Conservation (phyloP, 202 grass and related monocot species). For the Elaeis oleifera region DNA sequence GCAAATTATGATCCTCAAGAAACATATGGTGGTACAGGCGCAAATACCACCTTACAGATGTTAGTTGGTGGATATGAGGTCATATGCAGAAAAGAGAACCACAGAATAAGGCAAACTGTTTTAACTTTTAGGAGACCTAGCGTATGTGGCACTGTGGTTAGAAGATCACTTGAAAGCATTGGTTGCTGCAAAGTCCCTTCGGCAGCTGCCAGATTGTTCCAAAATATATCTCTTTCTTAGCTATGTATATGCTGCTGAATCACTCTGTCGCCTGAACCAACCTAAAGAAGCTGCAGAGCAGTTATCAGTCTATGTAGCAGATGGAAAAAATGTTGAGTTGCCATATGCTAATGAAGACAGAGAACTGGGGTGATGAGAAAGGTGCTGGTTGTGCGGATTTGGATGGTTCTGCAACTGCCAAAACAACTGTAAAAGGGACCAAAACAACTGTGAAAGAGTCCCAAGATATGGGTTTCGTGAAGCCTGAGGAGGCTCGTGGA, state of each 20-base stretch:
- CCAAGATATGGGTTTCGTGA: slow-evolving; percentile 34
- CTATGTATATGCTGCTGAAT: slow-evolving; percentile 87
- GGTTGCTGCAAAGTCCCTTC: slow-evolving; percentile 47
- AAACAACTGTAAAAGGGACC: slow-evolving; percentile 9
- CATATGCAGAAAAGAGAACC: slow-evolving; percentile 67
- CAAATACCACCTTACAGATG: slow-evolving; percentile 61
- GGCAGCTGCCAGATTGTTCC: slow-evolving; percentile 62
- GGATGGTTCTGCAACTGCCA: slow-evolving; percentile 25
- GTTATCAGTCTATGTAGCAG: slow-evolving; percentile 63
- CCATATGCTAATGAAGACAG: slow-evolving; percentile 74
- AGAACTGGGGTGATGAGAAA: slow-evolving; percentile 63
- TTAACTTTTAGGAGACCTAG: slow-evolving; percentile 41
- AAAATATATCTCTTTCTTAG: slow-evolving; percentile 74
- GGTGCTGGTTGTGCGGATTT: slow-evolving; percentile 58
- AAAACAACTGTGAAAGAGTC: slow-evolving; percentile 25
- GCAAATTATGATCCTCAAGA: slow-evolving; percentile 46
- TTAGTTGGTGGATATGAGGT: slow-evolving; percentile 59
- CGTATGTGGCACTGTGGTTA: slow-evolving; percentile 72
- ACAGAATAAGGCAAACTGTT: slow-evolving; percentile 70
- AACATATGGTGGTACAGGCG: slow-evolving; percentile 36
- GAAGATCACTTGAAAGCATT: slow-evolving; percentile 77
- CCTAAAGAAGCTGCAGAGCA: slow-evolving; percentile 66
- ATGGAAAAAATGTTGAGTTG: slow-evolving; percentile 47
- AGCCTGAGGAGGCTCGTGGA: slow-evolving; percentile 38
- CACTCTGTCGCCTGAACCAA: slow-evolving; percentile 64